Percentiles rank a stretch among this genome's conserved stretches.
These are phyloP conservation scores for Termitomyces sp. DNA, from an alignment of 768 basidiomycete genomes.

Conservation along the genomic window DNA sequence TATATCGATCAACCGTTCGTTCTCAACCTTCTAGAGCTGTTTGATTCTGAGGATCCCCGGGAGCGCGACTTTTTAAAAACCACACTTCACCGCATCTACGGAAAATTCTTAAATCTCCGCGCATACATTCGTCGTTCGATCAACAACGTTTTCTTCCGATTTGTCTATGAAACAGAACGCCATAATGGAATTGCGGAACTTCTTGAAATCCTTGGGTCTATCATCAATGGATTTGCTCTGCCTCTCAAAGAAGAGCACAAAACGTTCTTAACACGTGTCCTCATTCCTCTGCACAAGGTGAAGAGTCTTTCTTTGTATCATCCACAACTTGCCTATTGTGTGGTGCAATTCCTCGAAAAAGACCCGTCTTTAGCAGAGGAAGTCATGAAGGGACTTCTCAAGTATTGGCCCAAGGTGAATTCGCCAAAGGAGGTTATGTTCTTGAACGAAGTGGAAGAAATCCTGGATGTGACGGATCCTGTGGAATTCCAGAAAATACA, in stretches of 20 bases:
- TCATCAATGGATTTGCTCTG: conserved; percentile 98
- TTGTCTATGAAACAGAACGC: conserved; percentile 97
- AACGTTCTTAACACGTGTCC: conserved; percentile 88
- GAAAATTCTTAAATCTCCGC: conserved; percentile 97
- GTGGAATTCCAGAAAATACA: conserved; percentile 96
- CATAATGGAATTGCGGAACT: conserved; percentile 99
- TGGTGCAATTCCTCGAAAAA: conserved; percentile 98
- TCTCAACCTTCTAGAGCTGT: conserved; percentile 92
- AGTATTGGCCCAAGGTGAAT: conserved; percentile 99
- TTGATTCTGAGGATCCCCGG: conserved; percentile 97
- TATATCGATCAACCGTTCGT: conserved; percentile 97
- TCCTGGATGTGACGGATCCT: conserved; percentile 96
- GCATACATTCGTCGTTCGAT: conserved; percentile 98
- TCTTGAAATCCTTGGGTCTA: conserved; percentile 95
- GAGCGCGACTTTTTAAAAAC: conserved; percentile 99
- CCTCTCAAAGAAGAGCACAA: conserved; percentile 99
- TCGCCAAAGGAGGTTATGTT: conserved; percentile 99
- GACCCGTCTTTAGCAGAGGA: conserved; percentile 90
- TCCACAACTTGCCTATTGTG: conserved; percentile 98
- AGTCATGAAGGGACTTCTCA: conserved; percentile 92
- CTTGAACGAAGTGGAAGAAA: conserved; percentile 98
- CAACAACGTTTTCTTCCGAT: conserved; percentile 99
- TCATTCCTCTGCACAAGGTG: conserved; percentile 96
- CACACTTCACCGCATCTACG: conserved; percentile 97
- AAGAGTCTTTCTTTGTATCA: conserved; percentile 97